Percentiles rank a stretch among this genome's conserved stretches.
These are phyloP conservation scores for Chaetomium cochliodes DNA, from an alignment of 495 filamentous ascomycete species.

Conservation along the genomic window DNA sequence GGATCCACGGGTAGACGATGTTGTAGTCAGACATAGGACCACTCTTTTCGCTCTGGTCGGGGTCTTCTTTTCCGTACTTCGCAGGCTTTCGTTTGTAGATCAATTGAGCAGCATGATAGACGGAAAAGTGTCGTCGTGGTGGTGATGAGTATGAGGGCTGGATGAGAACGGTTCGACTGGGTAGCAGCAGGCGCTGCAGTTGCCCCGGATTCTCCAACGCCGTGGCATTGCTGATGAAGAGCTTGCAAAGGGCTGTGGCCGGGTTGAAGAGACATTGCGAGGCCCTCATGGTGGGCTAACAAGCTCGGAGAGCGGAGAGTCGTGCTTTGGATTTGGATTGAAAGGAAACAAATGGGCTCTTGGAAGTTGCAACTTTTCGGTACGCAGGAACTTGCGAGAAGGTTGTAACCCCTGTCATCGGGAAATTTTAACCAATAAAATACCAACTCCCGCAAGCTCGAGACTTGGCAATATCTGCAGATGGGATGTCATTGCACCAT, in stretches of 20 bases:
- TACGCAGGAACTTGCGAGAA: not conserved
- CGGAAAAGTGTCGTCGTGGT: constrained; percentile 16
- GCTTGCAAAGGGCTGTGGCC: constrained; percentile 39
- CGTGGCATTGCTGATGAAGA: constrained; percentile 38
- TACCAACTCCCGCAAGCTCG: not conserved
- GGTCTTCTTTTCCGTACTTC: not conserved
- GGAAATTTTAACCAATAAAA: constrained; percentile 25
- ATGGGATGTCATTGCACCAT: not conserved
- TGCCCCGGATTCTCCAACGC: constrained; percentile 3
- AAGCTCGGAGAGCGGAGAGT: not conserved
- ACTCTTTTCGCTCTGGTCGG: not conserved
- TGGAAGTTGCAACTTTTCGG: constrained; percentile 15
- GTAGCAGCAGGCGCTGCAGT: constrained; percentile 27
- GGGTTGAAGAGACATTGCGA: constrained; percentile 43
- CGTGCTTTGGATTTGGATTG: constrained; percentile 1
- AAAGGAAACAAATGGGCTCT: not conserved
- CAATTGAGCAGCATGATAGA: not conserved
- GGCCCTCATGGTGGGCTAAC: constrained; percentile 31
- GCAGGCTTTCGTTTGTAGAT: not conserved
- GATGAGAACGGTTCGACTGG: constrained; percentile 1
- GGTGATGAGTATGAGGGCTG: not conserved
- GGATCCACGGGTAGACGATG: constrained; percentile 54
- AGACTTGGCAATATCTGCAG: constrained; percentile 12
- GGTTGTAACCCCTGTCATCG: constrained; percentile 14
- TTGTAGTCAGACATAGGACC: constrained; percentile 44